A percentile compares a stretch with the other conserved stretches of the same genome.
These are phyloP conservation scores for Codiaeum variegatum DNA, from an alignment of 441 rosid genomes.

Conservation along the genomic window DNA sequence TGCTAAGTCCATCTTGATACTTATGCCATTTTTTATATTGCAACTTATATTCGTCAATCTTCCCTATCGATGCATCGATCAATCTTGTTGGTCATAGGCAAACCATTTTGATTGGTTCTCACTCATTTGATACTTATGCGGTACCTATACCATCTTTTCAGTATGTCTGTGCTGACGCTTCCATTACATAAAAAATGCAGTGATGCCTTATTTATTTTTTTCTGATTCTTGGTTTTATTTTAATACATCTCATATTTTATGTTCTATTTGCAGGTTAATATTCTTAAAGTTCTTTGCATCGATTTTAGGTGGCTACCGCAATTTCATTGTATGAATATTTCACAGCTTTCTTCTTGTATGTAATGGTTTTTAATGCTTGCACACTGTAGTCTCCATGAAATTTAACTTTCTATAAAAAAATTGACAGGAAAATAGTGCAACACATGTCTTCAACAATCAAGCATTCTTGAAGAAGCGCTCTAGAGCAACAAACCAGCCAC, in stretches of 20 bases:
- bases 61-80: background rate
- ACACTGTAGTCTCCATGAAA: background rate
- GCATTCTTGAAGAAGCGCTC: conserved; percentile 93
- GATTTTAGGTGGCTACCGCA: conserved; percentile 73
- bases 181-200: background rate
- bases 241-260: conserved; percentile 2
- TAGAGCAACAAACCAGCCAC: conserved; percentile 84
- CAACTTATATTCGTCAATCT: background rate
- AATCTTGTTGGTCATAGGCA: background rate
- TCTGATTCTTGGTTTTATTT: background rate
- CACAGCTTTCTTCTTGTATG: conserved; percentile 12
- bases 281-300: conserved; percentile 94
- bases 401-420: conserved; percentile 4
- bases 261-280: conserved; percentile 50
- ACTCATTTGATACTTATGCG: conserved; percentile 1
- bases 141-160: background rate
- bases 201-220: background rate
- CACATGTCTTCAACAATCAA: conserved; percentile 70
- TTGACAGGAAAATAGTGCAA: conserved; percentile 66
- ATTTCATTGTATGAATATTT: conserved; percentile 70
- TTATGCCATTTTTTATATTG: background rate
- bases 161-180: background rate
- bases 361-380: conserved; percentile 3
- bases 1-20: conserved; percentile 2
- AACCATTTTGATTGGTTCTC: background rate